A percentile compares a stretch with the other conserved stretches of the same genome.
These are phyloP conservation scores for Asterionellopsis glacialis DNA, from an alignment of 108 stramenopile species.

Conservation along the genomic window DNA sequence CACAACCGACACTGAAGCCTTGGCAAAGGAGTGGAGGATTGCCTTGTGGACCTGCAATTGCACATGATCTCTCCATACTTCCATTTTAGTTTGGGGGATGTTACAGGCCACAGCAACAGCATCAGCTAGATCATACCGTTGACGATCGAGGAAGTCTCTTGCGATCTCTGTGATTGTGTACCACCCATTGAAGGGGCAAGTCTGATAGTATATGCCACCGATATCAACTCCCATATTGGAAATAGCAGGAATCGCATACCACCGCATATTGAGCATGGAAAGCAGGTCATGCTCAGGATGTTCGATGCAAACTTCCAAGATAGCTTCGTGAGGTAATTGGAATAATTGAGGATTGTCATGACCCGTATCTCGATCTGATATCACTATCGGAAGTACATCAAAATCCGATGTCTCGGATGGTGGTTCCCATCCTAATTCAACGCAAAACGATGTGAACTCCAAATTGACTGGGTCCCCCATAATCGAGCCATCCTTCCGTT, in stretches of 20 bases:
- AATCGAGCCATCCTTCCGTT: conserved; percentile 3
- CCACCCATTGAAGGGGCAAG: conserved; percentile 35
- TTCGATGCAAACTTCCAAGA: conserved; percentile 12
- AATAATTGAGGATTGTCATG: conserved; percentile 9
- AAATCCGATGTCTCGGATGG: conserved; percentile 18
- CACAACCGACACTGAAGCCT: too few relatives aligned
- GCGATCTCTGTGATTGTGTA: conserved; percentile 14
- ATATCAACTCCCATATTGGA: conserved; percentile 14
- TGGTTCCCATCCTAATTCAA: too few relatives aligned
- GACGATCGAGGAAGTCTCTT: conserved; percentile 18
- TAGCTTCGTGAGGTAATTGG: conserved; percentile 18
- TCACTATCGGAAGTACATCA: conserved; percentile 33
- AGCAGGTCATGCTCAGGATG: conserved; percentile 20
- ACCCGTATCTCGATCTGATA: conserved; percentile 14
- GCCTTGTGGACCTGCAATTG: not conserved
- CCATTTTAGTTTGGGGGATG: not conserved
- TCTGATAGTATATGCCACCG: too few relatives aligned
- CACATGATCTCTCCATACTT: conserved; percentile 1
- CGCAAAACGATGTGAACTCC: too few relatives aligned
- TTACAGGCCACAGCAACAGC: not conserved
- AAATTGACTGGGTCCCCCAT: too few relatives aligned
- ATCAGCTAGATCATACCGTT: not conserved
- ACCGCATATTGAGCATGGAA: conserved; percentile 12
- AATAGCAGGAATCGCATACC: conserved; percentile 26
- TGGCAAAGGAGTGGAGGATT: conserved; percentile 23